Evolutionary conservation across 2,329 filamentous ascomycete genomes (phyloP).

Genomic region (Colletotrichum sp.): DNA sequence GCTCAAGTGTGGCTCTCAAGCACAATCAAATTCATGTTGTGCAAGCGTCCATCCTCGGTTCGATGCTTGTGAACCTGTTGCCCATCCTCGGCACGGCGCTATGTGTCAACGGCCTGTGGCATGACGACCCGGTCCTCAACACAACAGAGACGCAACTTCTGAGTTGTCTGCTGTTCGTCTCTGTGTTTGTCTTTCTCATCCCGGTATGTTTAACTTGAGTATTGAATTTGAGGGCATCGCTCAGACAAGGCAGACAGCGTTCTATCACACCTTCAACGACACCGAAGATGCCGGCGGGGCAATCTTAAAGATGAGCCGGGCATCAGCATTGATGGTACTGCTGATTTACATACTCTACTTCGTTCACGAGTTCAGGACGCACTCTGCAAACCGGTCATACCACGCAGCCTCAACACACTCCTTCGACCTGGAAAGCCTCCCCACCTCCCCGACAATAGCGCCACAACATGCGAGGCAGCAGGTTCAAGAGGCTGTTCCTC

Average conservation of each 20-base stretch:
- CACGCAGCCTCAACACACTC: slow-evolving; percentile 35
- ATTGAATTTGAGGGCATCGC: background rate
- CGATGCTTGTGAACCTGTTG: slow-evolving; percentile 78
- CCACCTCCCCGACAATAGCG: background rate
- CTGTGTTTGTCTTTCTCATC: slow-evolving; percentile 42
- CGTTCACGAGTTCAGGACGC: slow-evolving; percentile 69
- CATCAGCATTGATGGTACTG: slow-evolving; percentile 77
- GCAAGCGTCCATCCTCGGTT: slow-evolving; percentile 77
- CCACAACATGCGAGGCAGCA: background rate
- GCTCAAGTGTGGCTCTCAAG: slow-evolving; percentile 50
- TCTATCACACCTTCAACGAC: slow-evolving; percentile 59
- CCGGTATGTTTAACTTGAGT: slow-evolving; percentile 29
- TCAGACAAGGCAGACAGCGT: slow-evolving; percentile 39
- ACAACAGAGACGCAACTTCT: slow-evolving; percentile 38
- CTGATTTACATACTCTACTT: slow-evolving; percentile 77
- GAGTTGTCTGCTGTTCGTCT: slow-evolving; percentile 40
- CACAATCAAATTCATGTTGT: slow-evolving; percentile 75
- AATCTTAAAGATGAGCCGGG: slow-evolving; percentile 76
- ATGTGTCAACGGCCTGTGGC: slow-evolving; percentile 70
- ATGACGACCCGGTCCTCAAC: slow-evolving; percentile 61
- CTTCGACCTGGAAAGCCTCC: background rate
- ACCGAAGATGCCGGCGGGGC: slow-evolving; percentile 59
- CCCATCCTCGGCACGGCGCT: slow-evolving; percentile 80
- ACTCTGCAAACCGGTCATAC: slow-evolving; percentile 66
- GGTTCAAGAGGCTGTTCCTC: background rate